phyloP scores from a whole-genome alignment of 1,139 yeast genomes.

The Debaryomycetaceae sp. region DNA sequence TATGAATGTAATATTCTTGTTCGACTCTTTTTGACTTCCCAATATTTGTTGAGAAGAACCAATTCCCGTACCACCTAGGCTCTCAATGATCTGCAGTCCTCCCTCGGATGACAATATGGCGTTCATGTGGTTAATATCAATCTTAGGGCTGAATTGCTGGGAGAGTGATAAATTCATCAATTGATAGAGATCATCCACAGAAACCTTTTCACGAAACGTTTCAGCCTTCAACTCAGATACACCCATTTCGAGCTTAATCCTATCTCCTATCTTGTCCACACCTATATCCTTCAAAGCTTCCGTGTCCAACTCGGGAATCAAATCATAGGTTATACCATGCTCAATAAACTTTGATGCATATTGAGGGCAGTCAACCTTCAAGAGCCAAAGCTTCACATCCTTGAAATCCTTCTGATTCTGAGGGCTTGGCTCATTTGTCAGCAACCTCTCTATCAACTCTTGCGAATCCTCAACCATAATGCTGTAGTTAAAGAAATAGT shows the following conservation, averaged over 20 bases:
- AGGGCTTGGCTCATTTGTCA: background rate
- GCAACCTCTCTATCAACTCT: background rate
- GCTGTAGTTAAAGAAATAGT: background rate
- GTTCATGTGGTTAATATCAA: constrained; percentile 13
- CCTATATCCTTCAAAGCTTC: constrained; percentile 74
- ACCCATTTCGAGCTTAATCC: constrained; percentile 62
- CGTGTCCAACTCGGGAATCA: constrained; percentile 63
- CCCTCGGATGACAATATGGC: constrained; percentile 5
- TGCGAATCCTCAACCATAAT: background rate
- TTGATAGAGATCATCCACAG: constrained; percentile 26
- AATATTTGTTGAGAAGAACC: background rate
- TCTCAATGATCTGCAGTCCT: background rate
- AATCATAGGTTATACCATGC: constrained; percentile 56
- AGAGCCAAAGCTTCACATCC: constrained; percentile 37
- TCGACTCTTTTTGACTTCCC: constrained; percentile 30
- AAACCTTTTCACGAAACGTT: constrained; percentile 28
- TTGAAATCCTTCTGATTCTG: constrained; percentile 1
- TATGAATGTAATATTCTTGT: constrained; percentile 58
- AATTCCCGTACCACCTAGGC: background rate
- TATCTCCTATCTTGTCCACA: constrained; percentile 74
- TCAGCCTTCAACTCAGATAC: constrained; percentile 41
- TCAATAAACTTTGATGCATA: constrained; percentile 34
- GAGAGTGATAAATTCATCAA: constrained; percentile 20
- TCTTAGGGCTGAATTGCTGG: constrained; percentile 1
- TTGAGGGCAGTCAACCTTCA: constrained; percentile 34